Percentiles rank a stretch among this genome's conserved stretches.
Conservation (phyloP, 106 monocot genomes). For the Acorus calamus region DNA sequence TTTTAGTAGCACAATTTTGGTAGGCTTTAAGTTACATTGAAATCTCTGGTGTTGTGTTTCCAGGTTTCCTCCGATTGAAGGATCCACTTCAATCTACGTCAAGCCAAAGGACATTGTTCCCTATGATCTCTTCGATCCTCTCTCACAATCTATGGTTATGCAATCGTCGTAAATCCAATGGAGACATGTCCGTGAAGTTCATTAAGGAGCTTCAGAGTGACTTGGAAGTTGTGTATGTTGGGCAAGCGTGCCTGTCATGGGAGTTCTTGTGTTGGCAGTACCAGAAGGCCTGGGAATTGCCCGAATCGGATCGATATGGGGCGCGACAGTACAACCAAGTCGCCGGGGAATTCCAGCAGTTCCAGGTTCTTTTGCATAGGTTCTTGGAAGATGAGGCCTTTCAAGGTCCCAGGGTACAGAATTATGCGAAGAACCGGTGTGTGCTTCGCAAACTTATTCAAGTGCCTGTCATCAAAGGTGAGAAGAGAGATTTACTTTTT, state of each 20-base stretch:
- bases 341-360: conserved; percentile 80
- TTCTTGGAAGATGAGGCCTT: conserved; percentile 81
- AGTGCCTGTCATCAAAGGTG: conserved; percentile 79
- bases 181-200: conserved; percentile 45
- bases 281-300: conserved; percentile 40
- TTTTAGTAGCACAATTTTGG: neutral
- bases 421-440: conserved; percentile 66
- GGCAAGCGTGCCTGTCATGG: conserved; percentile 89
- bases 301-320: conserved; percentile 30
- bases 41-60: too few relatives aligned
- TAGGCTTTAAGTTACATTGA: conserved; percentile 31
- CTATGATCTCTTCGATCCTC: conserved; percentile 35
- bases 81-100: conserved; percentile 36
- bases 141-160: conserved; percentile 40
- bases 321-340: conserved; percentile 50
- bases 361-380: conserved; percentile 57
- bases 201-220: conserved; percentile 62
- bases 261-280: conserved; percentile 88
- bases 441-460: conserved; percentile 60
- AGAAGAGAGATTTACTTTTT: neutral
- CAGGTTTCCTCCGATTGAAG: conserved; percentile 37
- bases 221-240: conserved; percentile 77
- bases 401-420: conserved; percentile 57
- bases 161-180: conserved; percentile 22
- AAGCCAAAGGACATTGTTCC: conserved; percentile 24